Base-by-base conservation (phyloP, 163 green algal genomes). In the Scenedesmus sp. region DNA sequence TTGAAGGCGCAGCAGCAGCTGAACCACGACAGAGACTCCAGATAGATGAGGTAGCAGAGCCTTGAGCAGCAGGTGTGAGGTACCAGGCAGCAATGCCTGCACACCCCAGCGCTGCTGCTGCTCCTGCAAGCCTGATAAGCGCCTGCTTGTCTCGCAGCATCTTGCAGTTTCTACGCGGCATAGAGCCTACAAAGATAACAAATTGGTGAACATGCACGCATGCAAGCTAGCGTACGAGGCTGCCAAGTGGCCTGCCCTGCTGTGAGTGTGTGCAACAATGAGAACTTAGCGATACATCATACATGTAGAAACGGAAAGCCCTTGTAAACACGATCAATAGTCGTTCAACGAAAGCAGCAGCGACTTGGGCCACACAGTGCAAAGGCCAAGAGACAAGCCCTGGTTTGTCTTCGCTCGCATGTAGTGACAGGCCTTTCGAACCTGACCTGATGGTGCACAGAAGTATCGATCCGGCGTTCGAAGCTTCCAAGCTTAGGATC, bases 61-160 rank as follows among this genome's bases (percentile, higher is more conserved):
- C 20, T 52, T 79, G 70, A 64, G 59, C 9, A 23, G 70, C 70
- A 79, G 70, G 70, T 79, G 70, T 52, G 0, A 79, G 70, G 70
- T 79, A 79, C 70, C 70, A 79, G 10, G 70, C 70, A 79, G 70
- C 70, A 79, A 79, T 79, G 70, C 70, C 23, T 52, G 23, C 70
- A 79, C 70, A 79, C 70, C 70, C 70, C 70, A 79, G 23, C 6
- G 70, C 70, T 79, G 70, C 70, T 54, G 70, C 70, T 79, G 70
- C 70, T 79, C 70, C 70, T 79, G 70, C 70, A 79, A 79, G 70
- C 70, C 70, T 79, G 70, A 79, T 79, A 23, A 79, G 20, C 23
- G 70, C 70, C 70, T 79, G 70, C 70, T 79, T 79, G 70, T 79
- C 70, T 79, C 70, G 70, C 70, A 52, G 70, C 70, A 79, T 79